A percentile compares a stretch with the other conserved stretches of the same genome.
phyloP scores from a whole-genome alignment of 176 grass and related monocot species.

The Dendrocalamus sinicus region DNA sequence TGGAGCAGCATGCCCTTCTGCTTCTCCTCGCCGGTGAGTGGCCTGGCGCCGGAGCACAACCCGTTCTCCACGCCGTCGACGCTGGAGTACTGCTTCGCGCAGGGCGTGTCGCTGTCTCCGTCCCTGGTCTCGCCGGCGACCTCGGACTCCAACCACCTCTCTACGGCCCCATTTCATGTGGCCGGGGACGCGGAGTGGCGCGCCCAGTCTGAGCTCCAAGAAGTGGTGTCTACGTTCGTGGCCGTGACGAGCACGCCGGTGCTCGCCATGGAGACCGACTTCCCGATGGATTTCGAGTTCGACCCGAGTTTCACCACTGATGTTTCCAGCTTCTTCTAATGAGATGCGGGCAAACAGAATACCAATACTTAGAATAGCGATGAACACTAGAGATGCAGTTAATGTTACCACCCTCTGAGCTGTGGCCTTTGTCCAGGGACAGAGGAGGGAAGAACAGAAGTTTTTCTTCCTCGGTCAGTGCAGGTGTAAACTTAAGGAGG shows the following conservation, averaged over 20 bases:
- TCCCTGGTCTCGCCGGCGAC: slow-evolving; percentile 58
- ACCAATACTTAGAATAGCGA: not conserved
- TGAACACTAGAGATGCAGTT: slow-evolving; percentile 15
- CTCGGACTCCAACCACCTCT: slow-evolving; percentile 52
- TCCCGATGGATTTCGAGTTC: slow-evolving; percentile 31
- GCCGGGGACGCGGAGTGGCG: slow-evolving; percentile 23
- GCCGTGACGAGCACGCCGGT: slow-evolving; percentile 23
- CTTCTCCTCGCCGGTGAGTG: slow-evolving; percentile 40
- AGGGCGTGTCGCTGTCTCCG: slow-evolving; percentile 29
- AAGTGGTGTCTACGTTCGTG: slow-evolving; percentile 53
- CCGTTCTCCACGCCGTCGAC: slow-evolving; percentile 43
- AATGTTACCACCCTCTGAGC: slow-evolving; percentile 35
- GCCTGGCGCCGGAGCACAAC: slow-evolving; percentile 22
- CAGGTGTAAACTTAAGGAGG: slow-evolving; percentile 30
- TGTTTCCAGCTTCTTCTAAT: slow-evolving; percentile 40
- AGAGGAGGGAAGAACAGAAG: slow-evolving; percentile 51
- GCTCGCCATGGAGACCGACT: slow-evolving; percentile 38
- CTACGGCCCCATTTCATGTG: not conserved
- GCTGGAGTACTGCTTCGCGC: slow-evolving; percentile 27
- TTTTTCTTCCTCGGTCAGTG: slow-evolving; percentile 45
- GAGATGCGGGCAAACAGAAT: not conserved
- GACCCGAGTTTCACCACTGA: slow-evolving; percentile 40
- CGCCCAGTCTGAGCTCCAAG: slow-evolving; percentile 26
- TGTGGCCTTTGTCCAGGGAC: not conserved
- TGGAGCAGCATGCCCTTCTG: slow-evolving; percentile 43